Evolutionary conservation across 148 eudicot genomes (phyloP), one percentile per base, ranked within the genome.

Genomic region (Vaccinium macrocarpon): DNA sequence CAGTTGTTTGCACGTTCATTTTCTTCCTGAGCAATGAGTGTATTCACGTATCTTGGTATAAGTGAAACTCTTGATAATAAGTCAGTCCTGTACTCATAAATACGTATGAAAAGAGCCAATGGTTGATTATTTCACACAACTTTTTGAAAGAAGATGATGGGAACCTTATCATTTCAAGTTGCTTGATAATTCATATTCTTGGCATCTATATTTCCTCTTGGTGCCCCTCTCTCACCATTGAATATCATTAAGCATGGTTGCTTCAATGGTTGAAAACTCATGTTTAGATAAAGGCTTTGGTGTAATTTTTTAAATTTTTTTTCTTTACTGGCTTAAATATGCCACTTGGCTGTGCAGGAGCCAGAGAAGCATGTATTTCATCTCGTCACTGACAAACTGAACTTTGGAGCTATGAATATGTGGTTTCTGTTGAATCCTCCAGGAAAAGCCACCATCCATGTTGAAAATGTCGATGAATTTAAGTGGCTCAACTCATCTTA

Each of bases 321-420:
- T 55, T 10, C 56, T 42, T 59, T 64, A 2, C 64, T 82, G 25
- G 23, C 82, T 27, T 76, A 59, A 82, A 35, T 29, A 6, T 81
- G 64, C 75, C 61, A 52, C 78, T 73, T 84, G 84, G 23, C 25
- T 84, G 80, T 90, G 71, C 93, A 95, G 98, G 96, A 94, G 78
- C 95, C 98, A 21, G 94, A 89, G 87, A 94, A 94, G 75, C 98
- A 95, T 64, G 98, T 95, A 53, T 95, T 94, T 83, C 98, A 95
- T 94, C 93, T 95, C 55, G 98, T 94, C 68, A 91, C 97, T 32
- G 98, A 95, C 88, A 95, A 94, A 84, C 89, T 94, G 87, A 95
- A 95, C 85, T 94, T 91, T 82, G 98, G 94, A 64, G 98, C 98
- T 42, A 95, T 95, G 95, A 94, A 89, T 76, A 94, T 95, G 98